Base-by-base conservation (phyloP, 2,329 filamentous ascomycete species). In the Aspergillus vadensis region DNA sequence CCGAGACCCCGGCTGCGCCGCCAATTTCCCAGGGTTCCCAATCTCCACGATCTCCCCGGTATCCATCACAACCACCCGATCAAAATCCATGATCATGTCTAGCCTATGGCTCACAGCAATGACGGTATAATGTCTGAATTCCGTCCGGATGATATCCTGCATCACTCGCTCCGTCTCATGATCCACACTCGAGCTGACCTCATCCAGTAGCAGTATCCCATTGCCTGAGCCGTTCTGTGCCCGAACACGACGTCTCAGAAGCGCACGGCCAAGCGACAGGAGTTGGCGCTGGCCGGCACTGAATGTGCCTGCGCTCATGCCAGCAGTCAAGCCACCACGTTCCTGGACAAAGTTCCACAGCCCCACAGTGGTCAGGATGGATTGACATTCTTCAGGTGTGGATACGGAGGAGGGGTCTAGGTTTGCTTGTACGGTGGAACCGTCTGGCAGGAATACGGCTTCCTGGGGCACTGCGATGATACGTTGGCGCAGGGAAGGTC, bases 401-500 rank as follows among this genome's bases (percentile, higher is more conserved):
- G 81, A 50, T 5, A 50, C 23, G 25, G 15, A 17, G 25, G 47
- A 50, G n/a, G 79, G 58, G 83, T 82, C 64, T 0, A 83, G 73
- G 58, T 84, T 82, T 6, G 68, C 55, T 27, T 69, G 71, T 60
- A 81, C 74, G 1, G 74, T 77, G 49, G 74, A 77, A 5, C 74
- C 77, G 38, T 77, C 79, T 0, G 79, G 80, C 1, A 85, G 70
- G 68, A 86, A 84, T 3, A 83, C 79, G 0, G 82, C 70, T 4
- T 86, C 84, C 66, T 86, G 84, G 0, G 84, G 82, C 0, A 86
- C 71, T 4, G 82, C 80, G 44, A 84, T 82, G 39, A 86, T 71
- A 0, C 79, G 79, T 43, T 78, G 72, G 7, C 84, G 81, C 0
- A 86, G 73, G 0, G 70, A 68, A 0, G 70, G 27, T 2, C 82